Percentiles rank a stretch among this genome's conserved stretches.
phyloP scores from a whole-genome alignment of 2,329 filamentous ascomycete species.

The Sclerotinia nivalis region DNA sequence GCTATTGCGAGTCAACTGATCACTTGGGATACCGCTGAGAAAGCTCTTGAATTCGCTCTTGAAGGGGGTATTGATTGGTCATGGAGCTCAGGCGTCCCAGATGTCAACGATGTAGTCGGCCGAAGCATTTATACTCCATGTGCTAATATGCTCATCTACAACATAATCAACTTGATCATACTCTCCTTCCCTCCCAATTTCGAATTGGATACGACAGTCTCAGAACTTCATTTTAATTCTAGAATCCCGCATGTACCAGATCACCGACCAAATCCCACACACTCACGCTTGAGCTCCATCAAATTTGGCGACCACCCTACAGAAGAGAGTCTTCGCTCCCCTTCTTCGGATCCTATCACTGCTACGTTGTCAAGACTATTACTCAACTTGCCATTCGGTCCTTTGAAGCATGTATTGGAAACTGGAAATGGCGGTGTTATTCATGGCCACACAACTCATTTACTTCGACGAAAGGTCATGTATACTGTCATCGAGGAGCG shows the following conservation, averaged over 20 bases:
- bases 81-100: slow-evolving; percentile 41
- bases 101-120: slow-evolving; percentile 35
- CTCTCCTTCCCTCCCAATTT: slow-evolving; percentile 62
- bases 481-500: slow-evolving; percentile 56
- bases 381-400: slow-evolving; percentile 67
- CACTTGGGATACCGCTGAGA: slow-evolving; percentile 63
- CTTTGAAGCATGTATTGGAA: slow-evolving; percentile 66
- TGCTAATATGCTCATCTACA: slow-evolving; percentile 55
- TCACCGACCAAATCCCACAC: slow-evolving; percentile 39
- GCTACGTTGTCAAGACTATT: slow-evolving; percentile 64
- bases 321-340: slow-evolving; percentile 43
- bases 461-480: slow-evolving; percentile 52
- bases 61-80: slow-evolving; percentile 46
- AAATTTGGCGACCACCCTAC: slow-evolving; percentile 65
- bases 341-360: slow-evolving; percentile 39
- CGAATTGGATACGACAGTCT: slow-evolving; percentile 53
- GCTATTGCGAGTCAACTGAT: slow-evolving; percentile 59
- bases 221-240: slow-evolving; percentile 50
- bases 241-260: slow-evolving; percentile 45
- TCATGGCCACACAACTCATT: slow-evolving; percentile 51
- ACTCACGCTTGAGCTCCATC: slow-evolving; percentile 62
- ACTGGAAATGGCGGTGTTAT: slow-evolving; percentile 55
- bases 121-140: slow-evolving; percentile 55
- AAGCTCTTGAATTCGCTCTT: slow-evolving; percentile 60
- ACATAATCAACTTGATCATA: slow-evolving; percentile 59